These are phyloP conservation scores for Ramaria rubella DNA, from an alignment of 768 basidiomycete genomes.

Conservation along the genomic window DNA sequence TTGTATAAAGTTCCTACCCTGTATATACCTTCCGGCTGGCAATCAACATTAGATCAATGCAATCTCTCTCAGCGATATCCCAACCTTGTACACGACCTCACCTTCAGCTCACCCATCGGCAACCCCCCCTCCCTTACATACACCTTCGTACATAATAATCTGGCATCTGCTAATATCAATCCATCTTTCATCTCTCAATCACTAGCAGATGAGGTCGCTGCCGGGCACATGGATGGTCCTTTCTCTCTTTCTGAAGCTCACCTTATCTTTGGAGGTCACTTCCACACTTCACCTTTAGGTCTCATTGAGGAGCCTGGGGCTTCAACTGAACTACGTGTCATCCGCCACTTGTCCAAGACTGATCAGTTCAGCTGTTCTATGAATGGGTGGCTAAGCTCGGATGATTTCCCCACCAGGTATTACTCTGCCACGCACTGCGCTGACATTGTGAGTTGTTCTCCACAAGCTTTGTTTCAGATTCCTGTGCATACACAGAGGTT, in stretches of 20 bases:
- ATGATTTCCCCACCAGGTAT: neutral
- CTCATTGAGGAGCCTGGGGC: neutral
- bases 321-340: neutral
- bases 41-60: neutral
- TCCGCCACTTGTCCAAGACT: neutral
- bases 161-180: constrained; percentile 15
- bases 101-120: neutral
- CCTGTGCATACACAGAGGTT: too few species aligned
- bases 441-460: neutral
- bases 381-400: neutral
- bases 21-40: neutral
- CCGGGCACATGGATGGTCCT: constrained; percentile 11
- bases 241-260: constrained; percentile 2
- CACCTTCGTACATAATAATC: constrained; percentile 16
- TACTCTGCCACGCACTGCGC: neutral
- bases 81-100: neutral
- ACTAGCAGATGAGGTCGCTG: constrained; percentile 2
- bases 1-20: neutral
- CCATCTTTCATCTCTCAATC: constrained; percentile 9
- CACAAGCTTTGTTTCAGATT: too few species aligned
- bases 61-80: neutral
- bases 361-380: neutral
- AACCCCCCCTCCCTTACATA: constrained; percentile 2
- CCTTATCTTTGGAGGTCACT: neutral
- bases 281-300: neutral